Evolutionary conservation across 2,329 filamentous ascomycete genomes (phyloP).

Genomic region (Ambrosiella xylebori): DNA sequence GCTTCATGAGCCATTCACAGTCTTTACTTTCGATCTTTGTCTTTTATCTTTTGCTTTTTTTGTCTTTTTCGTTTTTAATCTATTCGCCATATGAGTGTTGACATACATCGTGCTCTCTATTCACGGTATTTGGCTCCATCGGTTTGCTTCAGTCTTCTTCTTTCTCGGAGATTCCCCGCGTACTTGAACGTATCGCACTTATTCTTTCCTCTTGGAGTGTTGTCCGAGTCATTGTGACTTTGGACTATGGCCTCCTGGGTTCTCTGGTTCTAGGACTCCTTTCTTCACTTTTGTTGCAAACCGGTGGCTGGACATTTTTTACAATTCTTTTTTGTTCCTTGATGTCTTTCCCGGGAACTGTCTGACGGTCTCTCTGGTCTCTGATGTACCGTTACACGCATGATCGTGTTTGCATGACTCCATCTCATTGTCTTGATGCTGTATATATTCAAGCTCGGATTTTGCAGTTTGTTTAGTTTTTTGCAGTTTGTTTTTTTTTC

Average conservation of each 20-base stretch:
- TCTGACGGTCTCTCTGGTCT: background rate
- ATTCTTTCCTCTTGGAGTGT: background rate
- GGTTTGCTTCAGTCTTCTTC: background rate
- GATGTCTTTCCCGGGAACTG: background rate
- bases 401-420: conserved; percentile 1
- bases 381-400: conserved; percentile 1
- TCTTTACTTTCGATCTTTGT: background rate
- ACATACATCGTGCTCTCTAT: background rate
- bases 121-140: background rate
- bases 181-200: conserved; percentile 6
- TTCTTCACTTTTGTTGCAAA: background rate
- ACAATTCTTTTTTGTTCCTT: background rate
- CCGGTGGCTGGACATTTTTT: background rate
- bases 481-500: background rate
- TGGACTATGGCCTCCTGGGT: background rate
- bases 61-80: background rate
- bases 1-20: background rate
- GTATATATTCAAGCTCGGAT: background rate
- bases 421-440: background rate
- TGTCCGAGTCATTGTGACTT: too few relatives aligned
- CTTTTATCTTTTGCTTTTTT: background rate
- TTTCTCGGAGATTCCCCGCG: conserved; percentile 1
- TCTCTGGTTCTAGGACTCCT: background rate
- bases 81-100: background rate
- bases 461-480: background rate